Evolutionary conservation across 176 grass and related monocot species (phyloP).

Genomic region (Bothriochloa decipiens): DNA sequence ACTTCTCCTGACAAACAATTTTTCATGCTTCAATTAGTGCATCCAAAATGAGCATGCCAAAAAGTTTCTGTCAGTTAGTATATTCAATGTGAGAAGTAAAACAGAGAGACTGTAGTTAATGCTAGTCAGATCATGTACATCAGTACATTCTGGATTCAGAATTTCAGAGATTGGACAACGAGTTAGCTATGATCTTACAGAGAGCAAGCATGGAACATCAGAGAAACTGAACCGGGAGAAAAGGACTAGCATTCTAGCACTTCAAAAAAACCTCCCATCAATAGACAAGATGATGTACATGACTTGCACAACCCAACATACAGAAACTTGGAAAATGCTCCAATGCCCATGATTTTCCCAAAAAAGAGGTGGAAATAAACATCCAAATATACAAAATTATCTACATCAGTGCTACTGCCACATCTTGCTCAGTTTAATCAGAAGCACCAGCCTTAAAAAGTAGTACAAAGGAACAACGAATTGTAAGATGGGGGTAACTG

Average conservation of each 20-base stretch:
- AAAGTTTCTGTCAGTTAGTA: neutral
- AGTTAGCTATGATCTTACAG: neutral
- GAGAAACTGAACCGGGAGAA: neutral
- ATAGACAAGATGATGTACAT: neutral
- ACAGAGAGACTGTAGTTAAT: neutral
- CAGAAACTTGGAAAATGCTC: neutral
- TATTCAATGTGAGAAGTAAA: neutral
- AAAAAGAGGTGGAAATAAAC: neutral
- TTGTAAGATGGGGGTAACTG: neutral
- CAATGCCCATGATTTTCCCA: neutral
- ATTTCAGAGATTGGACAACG: neutral
- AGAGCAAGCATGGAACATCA: conserved; percentile 23
- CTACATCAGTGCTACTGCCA: conserved; percentile 1
- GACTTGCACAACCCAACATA: neutral
- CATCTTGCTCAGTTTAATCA: conserved; percentile 20
- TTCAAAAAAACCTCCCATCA: neutral
- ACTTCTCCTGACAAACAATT: conserved; percentile 56
- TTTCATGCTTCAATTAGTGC: neutral
- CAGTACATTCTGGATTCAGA: neutral
- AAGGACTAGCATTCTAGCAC: neutral
- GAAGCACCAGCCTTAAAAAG: conserved; percentile 17
- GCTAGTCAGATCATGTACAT: conserved; percentile 3
- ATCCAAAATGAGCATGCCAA: neutral
- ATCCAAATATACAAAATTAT: conserved; percentile 6
- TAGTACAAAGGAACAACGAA: neutral